Conservation (phyloP, 768 basidiomycete genomes). For the Infundibulicybe gibba region DNA sequence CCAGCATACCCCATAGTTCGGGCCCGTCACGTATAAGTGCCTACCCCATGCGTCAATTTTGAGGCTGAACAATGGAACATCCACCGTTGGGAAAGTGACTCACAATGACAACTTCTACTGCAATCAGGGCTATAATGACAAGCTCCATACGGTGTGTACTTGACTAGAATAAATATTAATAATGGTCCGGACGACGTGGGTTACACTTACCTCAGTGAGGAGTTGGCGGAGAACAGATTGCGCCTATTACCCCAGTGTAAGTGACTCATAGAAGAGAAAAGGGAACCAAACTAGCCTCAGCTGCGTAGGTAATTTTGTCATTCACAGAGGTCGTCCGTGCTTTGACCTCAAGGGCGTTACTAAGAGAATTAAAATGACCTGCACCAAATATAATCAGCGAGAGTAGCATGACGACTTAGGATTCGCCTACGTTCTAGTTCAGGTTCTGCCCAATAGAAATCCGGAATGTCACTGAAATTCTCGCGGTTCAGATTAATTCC, state of each 20-base stretch:
- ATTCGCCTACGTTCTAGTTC: conserved; percentile 68
- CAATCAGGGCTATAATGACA: conserved; percentile 92
- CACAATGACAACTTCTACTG: conserved; percentile 92
- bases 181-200: background rate
- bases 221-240: conserved; percentile 89
- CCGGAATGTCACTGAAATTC: conserved; percentile 85
- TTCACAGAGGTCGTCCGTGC: conserved; percentile 78
- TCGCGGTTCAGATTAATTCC: conserved; percentile 86
- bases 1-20: conserved; percentile 62
- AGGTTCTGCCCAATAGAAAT: conserved; percentile 95
- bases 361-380: conserved; percentile 86
- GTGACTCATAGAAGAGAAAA: background rate
- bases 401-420: background rate
- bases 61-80: background rate
- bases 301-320: conserved; percentile 90
- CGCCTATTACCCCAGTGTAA: conserved; percentile 35
- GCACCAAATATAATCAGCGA: background rate
- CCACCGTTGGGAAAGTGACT: conserved; percentile 28
- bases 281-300: conserved; percentile 46
- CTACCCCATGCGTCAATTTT: conserved; percentile 26
- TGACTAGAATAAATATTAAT: conserved; percentile 45
- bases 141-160: conserved; percentile 92
- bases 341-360: conserved; percentile 82
- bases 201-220: conserved; percentile 66
- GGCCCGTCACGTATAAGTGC: conserved; percentile 77